A percentile compares a stretch with the other conserved stretches of the same genome.
Evolutionary conservation across 2,329 filamentous ascomycete species (phyloP).

Genomic region (Colletotrichum eremochloae): DNA sequence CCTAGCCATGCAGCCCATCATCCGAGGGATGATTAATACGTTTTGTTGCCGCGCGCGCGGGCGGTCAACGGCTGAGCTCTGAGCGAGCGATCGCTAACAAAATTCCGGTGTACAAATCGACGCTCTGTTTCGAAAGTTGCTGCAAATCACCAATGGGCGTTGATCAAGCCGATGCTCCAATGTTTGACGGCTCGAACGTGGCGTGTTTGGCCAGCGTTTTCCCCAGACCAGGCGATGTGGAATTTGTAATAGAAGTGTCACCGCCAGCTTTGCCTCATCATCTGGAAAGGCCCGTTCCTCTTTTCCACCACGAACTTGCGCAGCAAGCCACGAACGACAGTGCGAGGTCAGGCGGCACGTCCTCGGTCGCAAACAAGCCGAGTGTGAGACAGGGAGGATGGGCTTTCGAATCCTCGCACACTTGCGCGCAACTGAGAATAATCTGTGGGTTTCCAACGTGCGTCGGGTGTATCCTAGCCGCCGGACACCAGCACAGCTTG

Average conservation of each 20-base stretch:
- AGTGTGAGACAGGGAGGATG: neutral
- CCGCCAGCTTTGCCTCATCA: conserved; percentile 28
- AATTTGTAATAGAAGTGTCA: conserved; percentile 27
- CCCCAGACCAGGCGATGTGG: conserved; percentile 7
- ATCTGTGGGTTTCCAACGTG: conserved; percentile 32
- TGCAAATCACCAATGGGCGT: neutral
- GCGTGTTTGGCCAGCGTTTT: conserved; percentile 32
- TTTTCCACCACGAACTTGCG: conserved; percentile 12
- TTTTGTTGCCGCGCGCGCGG: neutral
- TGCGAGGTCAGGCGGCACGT: conserved; percentile 24
- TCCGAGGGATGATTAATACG: neutral
- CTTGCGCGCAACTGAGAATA: neutral
- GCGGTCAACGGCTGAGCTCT: neutral
- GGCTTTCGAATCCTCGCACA: conserved; percentile 1
- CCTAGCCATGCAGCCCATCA: neutral
- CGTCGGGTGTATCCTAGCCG: conserved; percentile 8
- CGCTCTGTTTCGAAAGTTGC: neutral
- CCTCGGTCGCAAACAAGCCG: conserved; percentile 14
- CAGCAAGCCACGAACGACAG: conserved; percentile 33
- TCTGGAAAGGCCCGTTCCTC: neutral
- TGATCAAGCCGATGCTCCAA: neutral
- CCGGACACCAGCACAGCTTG: conserved; percentile 1
- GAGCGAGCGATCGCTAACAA: too few relatives aligned
- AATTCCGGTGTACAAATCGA: neutral
- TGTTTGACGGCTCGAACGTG: neutral